Conservation (phyloP, 495 filamentous ascomycete genomes). For the Penicillium desertorum region DNA sequence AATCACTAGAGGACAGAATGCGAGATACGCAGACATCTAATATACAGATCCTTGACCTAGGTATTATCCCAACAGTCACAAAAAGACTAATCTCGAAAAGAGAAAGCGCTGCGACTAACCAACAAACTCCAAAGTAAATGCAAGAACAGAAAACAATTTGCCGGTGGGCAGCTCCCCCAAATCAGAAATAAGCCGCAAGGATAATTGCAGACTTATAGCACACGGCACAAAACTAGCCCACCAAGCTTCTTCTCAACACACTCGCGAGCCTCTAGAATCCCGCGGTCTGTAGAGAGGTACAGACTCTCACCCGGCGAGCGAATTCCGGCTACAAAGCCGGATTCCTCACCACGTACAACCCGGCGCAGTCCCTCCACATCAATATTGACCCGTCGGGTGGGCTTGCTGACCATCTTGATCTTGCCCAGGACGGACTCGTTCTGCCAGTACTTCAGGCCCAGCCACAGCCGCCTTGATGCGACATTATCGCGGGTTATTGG, state of each 20-base stretch:
- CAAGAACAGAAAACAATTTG: constrained; percentile 29
- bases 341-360: constrained; percentile 65
- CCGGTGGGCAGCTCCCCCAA: constrained; percentile 12
- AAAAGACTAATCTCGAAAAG: constrained; percentile 31
- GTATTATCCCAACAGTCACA: constrained; percentile 40
- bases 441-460: constrained; percentile 92
- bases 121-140: constrained; percentile 48
- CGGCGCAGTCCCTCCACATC: constrained; percentile 56
- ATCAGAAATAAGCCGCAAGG: constrained; percentile 4
- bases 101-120: constrained; percentile 42
- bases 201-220: constrained; percentile 35
- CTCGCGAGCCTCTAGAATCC: constrained; percentile 83
- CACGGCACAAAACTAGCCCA: constrained; percentile 78
- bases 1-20: constrained; percentile 24
- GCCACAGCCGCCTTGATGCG: constrained; percentile 75
- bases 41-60: constrained; percentile 42
- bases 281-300: constrained; percentile 74
- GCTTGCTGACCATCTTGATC: constrained; percentile 70
- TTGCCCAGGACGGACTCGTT: constrained; percentile 77
- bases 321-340: constrained; percentile 67
- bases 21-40: constrained; percentile 36
- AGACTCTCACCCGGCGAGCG: constrained; percentile 78
- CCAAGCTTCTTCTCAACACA: constrained; percentile 82
- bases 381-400: constrained; percentile 69
- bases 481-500: constrained; percentile 77